phyloP scores from a whole-genome alignment of 2,329 filamentous ascomycete genomes.

The Fusarium robinianum region DNA sequence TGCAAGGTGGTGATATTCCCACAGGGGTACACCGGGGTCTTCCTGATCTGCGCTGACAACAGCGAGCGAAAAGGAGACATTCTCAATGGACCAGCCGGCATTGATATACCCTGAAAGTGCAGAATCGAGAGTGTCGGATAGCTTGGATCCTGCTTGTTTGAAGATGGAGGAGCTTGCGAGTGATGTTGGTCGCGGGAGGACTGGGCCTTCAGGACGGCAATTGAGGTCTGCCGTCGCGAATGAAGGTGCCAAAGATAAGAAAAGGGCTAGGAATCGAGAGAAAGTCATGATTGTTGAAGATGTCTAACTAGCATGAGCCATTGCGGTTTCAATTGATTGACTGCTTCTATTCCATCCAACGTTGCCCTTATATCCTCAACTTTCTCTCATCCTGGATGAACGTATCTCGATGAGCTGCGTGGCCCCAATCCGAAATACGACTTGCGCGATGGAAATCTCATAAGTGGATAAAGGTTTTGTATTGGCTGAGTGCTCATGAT shows the following conservation, averaged over 20 bases:
- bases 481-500: conserved; percentile 1
- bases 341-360: neutral
- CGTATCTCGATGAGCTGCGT: neutral
- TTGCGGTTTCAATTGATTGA: too few relatives aligned
- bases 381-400: neutral
- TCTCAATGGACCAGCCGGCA: conserved; percentile 42
- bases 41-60: conserved; percentile 41
- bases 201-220: conserved; percentile 38
- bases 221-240: conserved; percentile 24
- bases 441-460: neutral
- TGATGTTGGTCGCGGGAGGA: conserved; percentile 40
- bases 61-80: conserved; percentile 47
- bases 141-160: conserved; percentile 33
- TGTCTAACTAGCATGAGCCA: too few relatives aligned
- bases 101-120: conserved; percentile 40
- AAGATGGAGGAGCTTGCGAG: conserved; percentile 35
- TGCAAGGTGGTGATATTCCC: conserved; percentile 49
- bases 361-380: conserved; percentile 1
- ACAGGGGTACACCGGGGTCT: conserved; percentile 38
- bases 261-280: rapidly evolving
- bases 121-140: conserved; percentile 38
- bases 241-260: neutral
- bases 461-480: neutral
- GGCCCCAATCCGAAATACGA: conserved; percentile 17
- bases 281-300: conserved; percentile 6